These are phyloP conservation scores for Dictyostelium citrinum DNA, from an alignment of 78 protist species.

Conservation along the genomic window DNA sequence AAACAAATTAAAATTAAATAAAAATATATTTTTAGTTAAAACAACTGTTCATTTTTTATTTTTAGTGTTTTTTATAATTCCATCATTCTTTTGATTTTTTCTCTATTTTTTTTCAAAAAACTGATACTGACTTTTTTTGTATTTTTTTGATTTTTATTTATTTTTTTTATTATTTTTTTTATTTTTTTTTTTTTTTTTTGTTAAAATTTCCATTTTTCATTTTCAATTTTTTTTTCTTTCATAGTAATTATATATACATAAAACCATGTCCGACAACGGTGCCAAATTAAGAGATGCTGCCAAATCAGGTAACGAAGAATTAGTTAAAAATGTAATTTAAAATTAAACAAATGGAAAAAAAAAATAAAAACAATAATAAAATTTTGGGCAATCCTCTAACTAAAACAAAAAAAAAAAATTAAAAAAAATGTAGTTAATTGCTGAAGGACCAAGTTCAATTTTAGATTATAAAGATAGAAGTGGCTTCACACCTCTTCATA, in stretches of 20 bases:
- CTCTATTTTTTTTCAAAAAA: no score
- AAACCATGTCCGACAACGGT: conserved; percentile 23
- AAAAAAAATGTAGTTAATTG: neutral
- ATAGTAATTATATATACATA: neutral
- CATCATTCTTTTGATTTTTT: no score
- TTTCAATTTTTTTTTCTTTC: neutral
- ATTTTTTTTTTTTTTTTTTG: neutral
- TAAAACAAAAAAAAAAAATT: no score
- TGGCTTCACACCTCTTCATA: conserved; percentile 70
- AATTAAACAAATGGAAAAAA: no score
- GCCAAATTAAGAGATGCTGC: conserved; percentile 73
- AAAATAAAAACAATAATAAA: no score
- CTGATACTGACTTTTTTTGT: no score
- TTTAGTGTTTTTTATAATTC: no score
- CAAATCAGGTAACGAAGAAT: conserved; percentile 58
- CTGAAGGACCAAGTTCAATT: conserved; percentile 8
- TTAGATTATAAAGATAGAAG: conserved; percentile 62
- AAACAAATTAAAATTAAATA: no score
- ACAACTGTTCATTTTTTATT: no score
- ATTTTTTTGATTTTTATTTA: no score
- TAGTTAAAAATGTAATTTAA: conserved; percentile 26
- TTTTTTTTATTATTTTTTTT: neutral
- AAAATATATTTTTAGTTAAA: no score
- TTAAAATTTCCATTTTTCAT: neutral
- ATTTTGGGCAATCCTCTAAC: no score